Conservation (phyloP, 495 filamentous ascomycete species). For the Annulohypoxylon nitens region DNA sequence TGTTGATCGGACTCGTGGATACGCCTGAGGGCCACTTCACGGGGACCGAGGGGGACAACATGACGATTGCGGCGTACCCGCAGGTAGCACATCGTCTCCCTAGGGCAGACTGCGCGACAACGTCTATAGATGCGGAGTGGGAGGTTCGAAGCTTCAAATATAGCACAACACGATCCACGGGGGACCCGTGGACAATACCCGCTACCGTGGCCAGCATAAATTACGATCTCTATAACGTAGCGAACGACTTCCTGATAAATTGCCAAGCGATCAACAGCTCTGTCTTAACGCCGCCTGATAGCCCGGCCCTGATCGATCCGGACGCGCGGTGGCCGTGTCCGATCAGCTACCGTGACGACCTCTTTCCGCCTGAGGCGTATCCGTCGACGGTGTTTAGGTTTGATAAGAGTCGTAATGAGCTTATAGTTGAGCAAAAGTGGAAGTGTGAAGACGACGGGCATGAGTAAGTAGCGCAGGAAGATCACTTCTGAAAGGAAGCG, state of each 20-base stretch:
- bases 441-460: slow-evolving; percentile 20
- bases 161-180: neutral
- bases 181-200: slow-evolving; percentile 6
- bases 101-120: neutral
- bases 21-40: slow-evolving; percentile 35
- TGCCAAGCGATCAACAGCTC: slow-evolving; percentile 22
- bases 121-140: slow-evolving; percentile 8
- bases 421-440: slow-evolving; percentile 28
- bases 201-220: neutral
- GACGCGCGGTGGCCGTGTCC: slow-evolving; percentile 23
- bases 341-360: slow-evolving; percentile 27
- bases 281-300: neutral
- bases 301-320: slow-evolving; percentile 21
- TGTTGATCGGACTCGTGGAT: slow-evolving; percentile 22
- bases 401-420: slow-evolving; percentile 13
- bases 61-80: slow-evolving; percentile 34
- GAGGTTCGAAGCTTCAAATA: slow-evolving; percentile 27
- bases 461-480: slow-evolving; percentile 13
- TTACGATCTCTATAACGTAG: slow-evolving; percentile 31
- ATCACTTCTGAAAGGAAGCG: neutral
- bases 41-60: slow-evolving; percentile 37
- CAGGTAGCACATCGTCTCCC: slow-evolving; percentile 28
- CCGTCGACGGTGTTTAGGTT: slow-evolving; percentile 32
- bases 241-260: slow-evolving; percentile 27
- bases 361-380: slow-evolving; percentile 35